These are phyloP conservation scores for Sanghuangporus sanghuang DNA, from an alignment of 1,284 basidiomycete species.

Conservation along the genomic window DNA sequence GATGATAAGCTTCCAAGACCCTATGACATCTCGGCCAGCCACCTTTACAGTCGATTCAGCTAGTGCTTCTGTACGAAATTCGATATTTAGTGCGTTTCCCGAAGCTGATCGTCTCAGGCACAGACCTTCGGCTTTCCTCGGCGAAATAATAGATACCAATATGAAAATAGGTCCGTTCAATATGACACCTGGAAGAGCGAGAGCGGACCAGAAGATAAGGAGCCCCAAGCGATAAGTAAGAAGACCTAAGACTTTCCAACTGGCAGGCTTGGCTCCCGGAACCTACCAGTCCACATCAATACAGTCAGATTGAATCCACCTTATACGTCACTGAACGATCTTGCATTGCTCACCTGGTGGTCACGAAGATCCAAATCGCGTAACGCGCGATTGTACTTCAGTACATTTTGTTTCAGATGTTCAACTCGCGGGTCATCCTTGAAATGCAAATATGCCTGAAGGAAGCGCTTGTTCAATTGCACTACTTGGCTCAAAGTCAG, in stretches of 20 bases:
- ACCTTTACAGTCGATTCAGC: constrained; percentile 96
- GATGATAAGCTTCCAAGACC: constrained; percentile 97
- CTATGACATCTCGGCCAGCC: constrained; percentile 90
- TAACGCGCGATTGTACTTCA: constrained; percentile 89
- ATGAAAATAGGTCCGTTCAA: constrained; percentile 96
- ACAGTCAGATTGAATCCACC: not conserved
- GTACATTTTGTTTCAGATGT: constrained; percentile 75
- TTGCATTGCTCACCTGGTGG: constrained; percentile 70
- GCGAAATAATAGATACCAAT: constrained; percentile 83
- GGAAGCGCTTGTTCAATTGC: constrained; percentile 90
- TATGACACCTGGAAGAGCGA: constrained; percentile 93
- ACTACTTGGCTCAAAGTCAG: constrained; percentile 95
- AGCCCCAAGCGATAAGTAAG: constrained; percentile 83
- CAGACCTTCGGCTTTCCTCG: constrained; percentile 86
- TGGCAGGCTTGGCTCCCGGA: constrained; percentile 73
- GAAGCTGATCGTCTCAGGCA: not conserved
- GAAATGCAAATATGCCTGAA: constrained; percentile 92
- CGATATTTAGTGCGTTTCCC: constrained; percentile 4
- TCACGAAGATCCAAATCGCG: constrained; percentile 95
- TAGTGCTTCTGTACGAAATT: constrained; percentile 71
- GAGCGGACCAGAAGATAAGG: constrained; percentile 77
- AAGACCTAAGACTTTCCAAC: constrained; percentile 86
- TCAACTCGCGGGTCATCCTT: constrained; percentile 91
- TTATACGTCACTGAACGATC: not conserved
- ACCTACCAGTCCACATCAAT: constrained; percentile 40